Percentiles rank a stretch among this genome's conserved stretches.
phyloP scores from a whole-genome alignment of 176 grass and related monocot species.

The Pontederia paniculata region DNA sequence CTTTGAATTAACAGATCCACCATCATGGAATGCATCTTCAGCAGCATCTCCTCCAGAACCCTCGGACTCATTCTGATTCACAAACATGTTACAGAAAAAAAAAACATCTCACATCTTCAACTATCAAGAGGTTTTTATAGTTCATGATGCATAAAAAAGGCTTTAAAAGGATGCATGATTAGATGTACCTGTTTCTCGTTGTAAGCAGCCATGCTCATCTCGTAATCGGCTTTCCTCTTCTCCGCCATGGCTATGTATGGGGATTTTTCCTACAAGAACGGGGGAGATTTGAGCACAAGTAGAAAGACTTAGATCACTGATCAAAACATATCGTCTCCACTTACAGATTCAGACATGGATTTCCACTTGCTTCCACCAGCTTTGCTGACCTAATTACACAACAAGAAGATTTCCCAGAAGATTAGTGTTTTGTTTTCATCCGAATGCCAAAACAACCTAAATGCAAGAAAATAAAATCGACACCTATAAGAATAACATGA shows the following conservation, averaged over 20 bases:
- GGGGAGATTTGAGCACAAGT: not conserved
- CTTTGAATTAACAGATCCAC: slow-evolving; percentile 37
- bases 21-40: slow-evolving; percentile 22
- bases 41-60: slow-evolving; percentile 1
- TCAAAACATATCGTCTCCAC: slow-evolving; percentile 1
- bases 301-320: no score
- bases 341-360: slow-evolving; percentile 28
- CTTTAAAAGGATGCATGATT: no score
- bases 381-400: slow-evolving; percentile 30
- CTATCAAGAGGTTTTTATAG: no score
- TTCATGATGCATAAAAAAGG: not conserved
- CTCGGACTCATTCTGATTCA: slow-evolving; percentile 17
- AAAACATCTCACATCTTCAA: not conserved
- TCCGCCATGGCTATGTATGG: slow-evolving; percentile 24
- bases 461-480: not conserved
- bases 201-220: slow-evolving; percentile 23
- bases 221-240: slow-evolving; percentile 30
- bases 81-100: not conserved
- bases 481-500: not conserved
- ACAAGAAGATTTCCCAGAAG: not conserved
- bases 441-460: not conserved
- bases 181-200: slow-evolving; percentile 25
- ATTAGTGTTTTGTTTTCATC: not conserved
- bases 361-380: slow-evolving; percentile 40
- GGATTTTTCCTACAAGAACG: slow-evolving; percentile 27